Conservation (phyloP, 495 filamentous ascomycete genomes). For the Aspergillus coremiiformis region DNA sequence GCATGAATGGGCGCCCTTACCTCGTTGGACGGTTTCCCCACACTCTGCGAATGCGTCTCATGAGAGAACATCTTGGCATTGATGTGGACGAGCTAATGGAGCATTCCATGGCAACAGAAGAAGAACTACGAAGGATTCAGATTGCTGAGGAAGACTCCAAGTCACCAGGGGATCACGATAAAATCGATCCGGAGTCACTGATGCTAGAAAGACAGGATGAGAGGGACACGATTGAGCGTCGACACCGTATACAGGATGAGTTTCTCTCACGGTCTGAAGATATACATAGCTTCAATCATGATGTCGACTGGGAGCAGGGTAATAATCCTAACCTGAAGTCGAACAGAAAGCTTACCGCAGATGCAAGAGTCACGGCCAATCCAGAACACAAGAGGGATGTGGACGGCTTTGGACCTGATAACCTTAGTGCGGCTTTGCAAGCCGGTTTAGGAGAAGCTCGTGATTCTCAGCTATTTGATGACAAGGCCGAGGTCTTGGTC, state of each 20-base stretch:
- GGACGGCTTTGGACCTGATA: conserved; percentile 65
- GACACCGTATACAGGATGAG: conserved; percentile 54
- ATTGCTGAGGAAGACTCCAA: conserved; percentile 28
- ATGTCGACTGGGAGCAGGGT: conserved; percentile 62
- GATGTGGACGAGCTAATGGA: conserved; percentile 89
- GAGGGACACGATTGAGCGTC: conserved; percentile 48
- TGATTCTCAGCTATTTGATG: conserved; percentile 56
- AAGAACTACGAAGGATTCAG: conserved; percentile 38
- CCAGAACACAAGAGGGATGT: conserved; percentile 65
- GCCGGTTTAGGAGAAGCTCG: conserved; percentile 51
- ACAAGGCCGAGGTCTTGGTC: conserved; percentile 59
- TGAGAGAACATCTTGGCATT: conserved; percentile 94
- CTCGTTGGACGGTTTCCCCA: conserved; percentile 88
- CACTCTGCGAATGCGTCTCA: conserved; percentile 84
- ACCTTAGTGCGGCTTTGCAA: conserved; percentile 51
- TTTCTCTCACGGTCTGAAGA: conserved; percentile 52
- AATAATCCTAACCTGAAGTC: conserved; percentile 54
- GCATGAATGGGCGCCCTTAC: conserved; percentile 83
- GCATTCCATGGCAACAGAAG: conserved; percentile 54
- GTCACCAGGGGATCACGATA: conserved; percentile 18
- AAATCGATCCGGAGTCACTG: conserved; percentile 27
- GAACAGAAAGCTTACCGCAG: conserved; percentile 52
- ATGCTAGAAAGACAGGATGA: conserved; percentile 41
- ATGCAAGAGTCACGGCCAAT: conserved; percentile 58
- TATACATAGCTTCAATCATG: conserved; percentile 77